Evolutionary conservation across 345 rosid species (phyloP), one percentile per base, ranked within the genome.

Genomic region (Pelargonium nanum): DNA sequence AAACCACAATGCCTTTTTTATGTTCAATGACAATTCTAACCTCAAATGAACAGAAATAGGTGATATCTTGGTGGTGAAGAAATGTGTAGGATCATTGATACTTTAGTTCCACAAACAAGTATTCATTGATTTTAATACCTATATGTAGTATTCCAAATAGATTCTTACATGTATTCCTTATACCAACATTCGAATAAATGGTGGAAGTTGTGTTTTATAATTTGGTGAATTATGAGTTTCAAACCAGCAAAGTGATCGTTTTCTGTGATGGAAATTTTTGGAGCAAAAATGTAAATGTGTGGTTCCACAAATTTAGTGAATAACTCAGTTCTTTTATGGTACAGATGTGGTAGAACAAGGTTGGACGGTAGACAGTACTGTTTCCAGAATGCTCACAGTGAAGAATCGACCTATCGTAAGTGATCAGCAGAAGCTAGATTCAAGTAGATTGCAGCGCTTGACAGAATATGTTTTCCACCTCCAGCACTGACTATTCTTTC

Each of bases 381-480:
- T 72, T 60, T 83, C 92, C 50, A 75, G 40, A 61, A 87, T 85
- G 94, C 81, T 83, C 34, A 82, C 81, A 16, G 96, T 87, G 77
- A 89, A 78, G 78, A 85, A 83, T 70, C 80, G 77, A 72, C 75
- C 80, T 20, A 67, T 71, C 6, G 74, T 65, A 25, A 73, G 65
- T 17, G n/a, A n/a, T n/a, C 91, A 85, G 73, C 92, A 86, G 74
- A 87, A 83, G 69, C 75, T 87, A 55, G 96, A 87, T 65, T 69
- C 95, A 9, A 65, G 76, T 52, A 89, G 83, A 77, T 76, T 93
- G 53, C 97, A 87, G 66, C 81, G 86, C 48, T 70, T 93, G 72
- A 93, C 96, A 0, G 92, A 94, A 66, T 93, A 80, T 58, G 88
- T 86, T 48, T 83, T 86, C 74, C 88, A 88, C 66, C 88, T 86